Evolutionary conservation across 257 asterid genomes (phyloP).

Genomic region (Nicotiana attenuata): DNA sequence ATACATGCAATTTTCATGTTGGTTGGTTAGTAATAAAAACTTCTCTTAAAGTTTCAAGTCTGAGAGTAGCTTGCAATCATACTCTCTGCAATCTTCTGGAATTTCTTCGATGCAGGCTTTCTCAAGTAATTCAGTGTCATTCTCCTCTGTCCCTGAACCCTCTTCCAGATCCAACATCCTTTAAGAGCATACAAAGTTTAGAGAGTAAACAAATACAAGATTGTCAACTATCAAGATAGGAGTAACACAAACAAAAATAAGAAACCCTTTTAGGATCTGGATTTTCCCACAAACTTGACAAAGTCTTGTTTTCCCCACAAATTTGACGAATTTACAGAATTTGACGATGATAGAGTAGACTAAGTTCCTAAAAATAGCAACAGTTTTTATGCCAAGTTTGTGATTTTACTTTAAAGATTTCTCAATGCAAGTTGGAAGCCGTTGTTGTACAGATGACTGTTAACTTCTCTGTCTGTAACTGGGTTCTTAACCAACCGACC

Average conservation of each 20-base stretch:
- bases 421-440: not conserved
- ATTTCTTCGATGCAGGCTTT: slow-evolving; percentile 22
- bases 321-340: not conserved
- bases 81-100: slow-evolving; percentile 35
- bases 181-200: slow-evolving; percentile 6
- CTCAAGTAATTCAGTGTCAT: slow-evolving; percentile 50
- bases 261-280: not conserved
- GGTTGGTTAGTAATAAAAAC: not conserved
- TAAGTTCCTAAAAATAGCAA: not conserved
- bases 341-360: not conserved
- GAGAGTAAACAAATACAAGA: not conserved
- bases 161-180: slow-evolving; percentile 87
- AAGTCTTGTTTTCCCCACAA: not conserved
- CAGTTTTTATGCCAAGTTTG: not conserved
- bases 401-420: not conserved
- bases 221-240: not conserved
- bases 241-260: not conserved
- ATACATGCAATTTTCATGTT: not conserved
- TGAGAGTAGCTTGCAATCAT: not conserved
- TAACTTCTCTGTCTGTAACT: not conserved
- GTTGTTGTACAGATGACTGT: not conserved
- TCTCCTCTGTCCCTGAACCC: slow-evolving; percentile 76
- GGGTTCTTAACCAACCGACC: not conserved
- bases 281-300: too few relatives aligned
- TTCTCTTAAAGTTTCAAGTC: not conserved